Base-by-base conservation (phyloP, 2,329 filamentous ascomycete species). In the Fusarium globosum region DNA sequence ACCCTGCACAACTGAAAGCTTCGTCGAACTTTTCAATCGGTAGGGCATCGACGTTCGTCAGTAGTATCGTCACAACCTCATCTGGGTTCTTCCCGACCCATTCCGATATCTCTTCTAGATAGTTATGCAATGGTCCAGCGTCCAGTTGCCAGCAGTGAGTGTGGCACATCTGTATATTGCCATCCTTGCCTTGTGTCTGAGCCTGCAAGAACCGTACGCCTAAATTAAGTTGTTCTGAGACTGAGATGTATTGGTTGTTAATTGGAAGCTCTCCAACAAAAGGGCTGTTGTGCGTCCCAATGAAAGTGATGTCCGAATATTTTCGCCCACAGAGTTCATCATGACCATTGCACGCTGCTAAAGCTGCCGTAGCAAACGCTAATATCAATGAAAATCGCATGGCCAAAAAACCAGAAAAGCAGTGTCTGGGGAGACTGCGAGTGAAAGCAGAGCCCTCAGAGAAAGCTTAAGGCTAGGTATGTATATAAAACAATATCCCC, bases 161-260 rank as follows among this genome's bases (percentile, higher is more conserved):
- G 78, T 94, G 91, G 80, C 92, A 93, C 79, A 92, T 83, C 73
- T 90, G 83, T 49, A 92, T 85, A 4, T 79, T 80, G 33, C 85
- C 86, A 61, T 85, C 81, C 59, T 85, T 80, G 42, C 86, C 81
- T 76, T 91, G 91, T 6, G 90, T 90, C 80, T 93, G 91, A 33
- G 86, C 89, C 76, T 91, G 88, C 18, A 93, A 81, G 72, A 90
- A 90, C 28, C 91, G 88, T 45, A 93, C 86, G 21, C 91, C 91
- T 38, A 88, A 82, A 58, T 88, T 81, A 15, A 93, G 84, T 77
- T 93, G 91, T 4, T 83, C 81, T 30, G 86, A 86, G 30, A 91
- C 86, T 10, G 87, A 85, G 57, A 90, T 84, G 69, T 88, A 87
- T 78, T 93, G 91, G 80, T 92, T 91, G 68, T 91, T 82, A 65